These are phyloP conservation scores for Salix suchowensis DNA, from an alignment of 345 rosid genomes.

Conservation along the genomic window DNA sequence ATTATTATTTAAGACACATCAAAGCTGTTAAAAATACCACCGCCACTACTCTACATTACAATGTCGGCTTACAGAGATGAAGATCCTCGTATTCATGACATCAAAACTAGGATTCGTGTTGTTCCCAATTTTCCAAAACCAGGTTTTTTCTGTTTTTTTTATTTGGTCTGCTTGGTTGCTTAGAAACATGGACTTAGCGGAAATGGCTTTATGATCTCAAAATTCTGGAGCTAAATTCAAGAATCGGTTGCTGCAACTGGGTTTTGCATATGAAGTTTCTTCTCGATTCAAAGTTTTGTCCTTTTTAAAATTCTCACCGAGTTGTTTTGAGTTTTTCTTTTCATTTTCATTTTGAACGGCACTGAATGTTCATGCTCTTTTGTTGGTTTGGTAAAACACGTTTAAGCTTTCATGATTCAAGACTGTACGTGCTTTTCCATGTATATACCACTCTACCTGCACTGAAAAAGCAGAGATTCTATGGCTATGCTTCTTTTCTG, in stretches of 20 bases:
- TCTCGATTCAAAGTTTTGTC: not conserved
- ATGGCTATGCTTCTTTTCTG: not conserved
- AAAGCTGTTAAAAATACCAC: not conserved
- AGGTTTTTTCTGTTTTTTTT: conserved; percentile 11
- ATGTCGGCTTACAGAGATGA: conserved; percentile 56
- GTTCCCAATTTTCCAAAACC: conserved; percentile 25
- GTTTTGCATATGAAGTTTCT: not conserved
- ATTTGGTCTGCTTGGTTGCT: not conserved
- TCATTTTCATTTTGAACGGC: not conserved
- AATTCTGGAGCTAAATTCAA: not conserved
- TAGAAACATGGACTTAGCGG: not conserved
- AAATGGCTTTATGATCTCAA: not conserved
- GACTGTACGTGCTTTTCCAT: not conserved
- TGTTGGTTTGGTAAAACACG: not conserved
- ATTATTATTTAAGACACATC: not conserved
- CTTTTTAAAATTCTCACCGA: not conserved
- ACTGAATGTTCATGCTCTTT: not conserved
- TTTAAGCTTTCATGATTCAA: not conserved
- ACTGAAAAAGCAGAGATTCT: not conserved
- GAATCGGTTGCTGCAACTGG: not conserved
- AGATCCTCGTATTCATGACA: conserved; percentile 43
- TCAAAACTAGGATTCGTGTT: conserved; percentile 23
- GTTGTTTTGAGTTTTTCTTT: not conserved
- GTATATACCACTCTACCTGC: not conserved
- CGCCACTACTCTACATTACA: conserved; percentile 15